Conservation (phyloP, 192 early-diverging fungal genomes). For the Phycomyces nitens region DNA sequence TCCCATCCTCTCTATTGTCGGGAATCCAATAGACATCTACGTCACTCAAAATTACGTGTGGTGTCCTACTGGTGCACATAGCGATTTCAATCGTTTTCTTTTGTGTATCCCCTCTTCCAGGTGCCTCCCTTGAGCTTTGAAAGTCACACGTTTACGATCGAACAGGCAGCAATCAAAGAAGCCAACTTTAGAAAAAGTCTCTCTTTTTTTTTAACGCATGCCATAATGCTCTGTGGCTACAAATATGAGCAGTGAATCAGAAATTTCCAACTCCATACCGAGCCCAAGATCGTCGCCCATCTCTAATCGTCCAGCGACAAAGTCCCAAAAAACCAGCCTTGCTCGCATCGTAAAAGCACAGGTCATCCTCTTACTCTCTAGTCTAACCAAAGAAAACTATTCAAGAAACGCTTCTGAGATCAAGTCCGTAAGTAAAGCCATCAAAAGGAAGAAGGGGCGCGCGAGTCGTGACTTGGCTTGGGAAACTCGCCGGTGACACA, state of each 20-base stretch:
- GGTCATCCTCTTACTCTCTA: constrained; percentile 49
- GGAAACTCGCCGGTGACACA: background rate
- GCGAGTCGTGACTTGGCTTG: constrained; percentile 1
- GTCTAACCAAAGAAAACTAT: constrained; percentile 50
- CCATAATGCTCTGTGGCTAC: constrained; percentile 2
- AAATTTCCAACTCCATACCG: constrained; percentile 37
- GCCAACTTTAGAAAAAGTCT: no score
- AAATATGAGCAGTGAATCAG: constrained; percentile 50
- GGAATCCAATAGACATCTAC: background rate
- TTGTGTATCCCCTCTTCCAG: background rate
- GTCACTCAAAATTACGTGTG: background rate
- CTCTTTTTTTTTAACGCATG: background rate
- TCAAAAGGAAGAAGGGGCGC: background rate
- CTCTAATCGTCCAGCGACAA: constrained; percentile 38
- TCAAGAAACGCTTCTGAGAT: constrained; percentile 47
- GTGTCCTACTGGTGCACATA: background rate
- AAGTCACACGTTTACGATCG: no score
- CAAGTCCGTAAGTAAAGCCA: constrained; percentile 38
- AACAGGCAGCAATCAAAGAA: no score
- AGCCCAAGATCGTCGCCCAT: constrained; percentile 39
- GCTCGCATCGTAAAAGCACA: constrained; percentile 57
- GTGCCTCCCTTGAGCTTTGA: no score
- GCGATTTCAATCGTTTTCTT: background rate
- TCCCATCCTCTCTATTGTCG: background rate
- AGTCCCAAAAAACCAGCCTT: constrained; percentile 44